phyloP scores from a whole-genome alignment of 2,329 filamentous ascomycete genomes.

The Aureobasidium sp. region DNA sequence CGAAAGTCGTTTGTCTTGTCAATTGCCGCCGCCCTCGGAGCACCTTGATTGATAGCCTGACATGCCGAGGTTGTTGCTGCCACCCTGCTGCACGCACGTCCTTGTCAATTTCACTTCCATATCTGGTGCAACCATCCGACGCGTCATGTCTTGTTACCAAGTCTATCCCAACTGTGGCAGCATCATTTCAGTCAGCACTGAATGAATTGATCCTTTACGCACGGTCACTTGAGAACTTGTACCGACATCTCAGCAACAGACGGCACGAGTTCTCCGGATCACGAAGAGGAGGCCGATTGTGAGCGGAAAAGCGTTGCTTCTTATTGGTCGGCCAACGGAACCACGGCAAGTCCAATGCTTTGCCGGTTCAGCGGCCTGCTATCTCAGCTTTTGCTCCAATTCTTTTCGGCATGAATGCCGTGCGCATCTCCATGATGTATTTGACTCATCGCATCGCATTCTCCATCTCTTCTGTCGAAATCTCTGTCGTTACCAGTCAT shows the following conservation, averaged over 20 bases:
- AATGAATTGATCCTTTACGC: too few species aligned
- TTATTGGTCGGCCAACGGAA: constrained; percentile 3
- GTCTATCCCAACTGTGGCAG: neutral
- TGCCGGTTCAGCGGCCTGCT: constrained; percentile 7
- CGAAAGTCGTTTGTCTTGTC: neutral
- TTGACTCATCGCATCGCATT: constrained; percentile 7
- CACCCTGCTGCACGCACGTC: constrained; percentile 4
- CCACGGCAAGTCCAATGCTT: neutral
- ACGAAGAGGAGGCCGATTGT: neutral
- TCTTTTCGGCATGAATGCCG: constrained; percentile 3
- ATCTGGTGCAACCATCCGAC: neutral
- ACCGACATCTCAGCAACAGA: neutral
- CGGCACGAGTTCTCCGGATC: neutral
- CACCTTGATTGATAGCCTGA: constrained; percentile 15
- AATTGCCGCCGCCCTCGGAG: constrained; percentile 7
- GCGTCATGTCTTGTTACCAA: too few species aligned
- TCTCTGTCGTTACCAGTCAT: neutral
- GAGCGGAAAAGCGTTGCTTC: neutral
- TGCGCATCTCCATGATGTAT: constrained; percentile 4
- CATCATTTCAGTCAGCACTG: too few species aligned
- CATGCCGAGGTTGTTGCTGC: constrained; percentile 4
- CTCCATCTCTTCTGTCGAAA: neutral
- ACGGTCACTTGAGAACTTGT: too few species aligned
- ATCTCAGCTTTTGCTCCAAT: constrained; percentile 11
- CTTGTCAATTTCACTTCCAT: neutral